Evolutionary conservation across 805 yeast genomes (phyloP).

Genomic region (Saccharomycopsis synnaedendra): DNA sequence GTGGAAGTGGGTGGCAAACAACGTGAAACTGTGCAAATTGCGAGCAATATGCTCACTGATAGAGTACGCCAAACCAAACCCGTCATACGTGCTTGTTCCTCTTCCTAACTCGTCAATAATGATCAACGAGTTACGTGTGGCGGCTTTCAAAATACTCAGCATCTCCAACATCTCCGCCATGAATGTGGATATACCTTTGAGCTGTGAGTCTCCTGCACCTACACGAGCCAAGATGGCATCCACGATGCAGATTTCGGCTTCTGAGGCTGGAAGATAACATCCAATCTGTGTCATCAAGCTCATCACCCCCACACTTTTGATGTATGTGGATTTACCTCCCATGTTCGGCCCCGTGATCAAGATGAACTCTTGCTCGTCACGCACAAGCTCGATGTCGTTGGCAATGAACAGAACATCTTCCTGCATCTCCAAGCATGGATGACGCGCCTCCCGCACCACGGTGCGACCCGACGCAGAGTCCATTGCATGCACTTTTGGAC

Average conservation of each 20-base stretch:
- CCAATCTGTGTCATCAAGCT: slow-evolving; percentile 85
- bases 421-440: slow-evolving; percentile 89
- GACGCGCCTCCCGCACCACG: slow-evolving; percentile 66
- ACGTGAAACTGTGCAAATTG: slow-evolving; percentile 61
- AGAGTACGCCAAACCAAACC: slow-evolving; percentile 97
- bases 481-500: slow-evolving; percentile 58
- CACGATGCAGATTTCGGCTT: slow-evolving; percentile 71
- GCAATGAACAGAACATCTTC: slow-evolving; percentile 86
- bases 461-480: slow-evolving; percentile 35
- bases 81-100: slow-evolving; percentile 80
- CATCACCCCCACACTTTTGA: slow-evolving; percentile 80
- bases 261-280: slow-evolving; percentile 72
- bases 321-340: slow-evolving; percentile 96
- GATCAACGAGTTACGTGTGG: slow-evolving; percentile 68
- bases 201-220: slow-evolving; percentile 98
- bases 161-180: slow-evolving; percentile 96
- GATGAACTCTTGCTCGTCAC: slow-evolving; percentile 51
- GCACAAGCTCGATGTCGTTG: slow-evolving; percentile 66
- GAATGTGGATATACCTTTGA: slow-evolving; percentile 93
- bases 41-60: slow-evolving; percentile 77
- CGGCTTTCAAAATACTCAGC: slow-evolving; percentile 71
- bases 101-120: slow-evolving; percentile 94
- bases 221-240: slow-evolving; percentile 93
- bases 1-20: slow-evolving; percentile 97
- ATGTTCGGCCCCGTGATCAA: slow-evolving; percentile 94